Evolutionary conservation across 768 basidiomycete species (phyloP).

Genomic region (Leccinum arenicola): DNA sequence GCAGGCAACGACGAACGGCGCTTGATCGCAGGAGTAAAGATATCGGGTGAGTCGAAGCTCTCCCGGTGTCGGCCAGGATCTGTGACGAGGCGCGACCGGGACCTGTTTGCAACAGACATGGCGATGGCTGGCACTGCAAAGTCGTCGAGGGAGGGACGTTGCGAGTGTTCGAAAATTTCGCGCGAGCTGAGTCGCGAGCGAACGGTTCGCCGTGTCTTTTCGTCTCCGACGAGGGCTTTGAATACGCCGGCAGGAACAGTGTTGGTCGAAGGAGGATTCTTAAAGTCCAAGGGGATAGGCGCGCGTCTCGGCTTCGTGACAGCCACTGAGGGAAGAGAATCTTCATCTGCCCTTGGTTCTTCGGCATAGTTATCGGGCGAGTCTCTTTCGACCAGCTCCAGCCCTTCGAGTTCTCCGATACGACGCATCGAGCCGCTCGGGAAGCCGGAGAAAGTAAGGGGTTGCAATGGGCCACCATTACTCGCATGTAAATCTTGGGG

Average conservation of each 20-base stretch:
- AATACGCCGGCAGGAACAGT: constrained; percentile 85
- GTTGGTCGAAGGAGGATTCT: constrained; percentile 58
- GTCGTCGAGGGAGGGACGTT: constrained; percentile 76
- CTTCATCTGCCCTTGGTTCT: constrained; percentile 17
- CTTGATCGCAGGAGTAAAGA: constrained; percentile 42
- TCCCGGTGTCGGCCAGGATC: constrained; percentile 48
- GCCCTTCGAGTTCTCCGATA: constrained; percentile 9
- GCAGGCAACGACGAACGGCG: constrained; percentile 60
- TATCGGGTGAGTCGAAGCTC: constrained; percentile 34
- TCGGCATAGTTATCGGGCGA: constrained; percentile 3
- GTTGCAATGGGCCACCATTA: constrained; percentile 25
- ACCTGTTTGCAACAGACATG: constrained; percentile 51
- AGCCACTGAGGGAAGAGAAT: constrained; percentile 12
- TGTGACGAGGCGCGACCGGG: constrained; percentile 52
- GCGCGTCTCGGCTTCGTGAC: constrained; percentile 53
- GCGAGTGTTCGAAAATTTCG: constrained; percentile 68
- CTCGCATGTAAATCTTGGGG: constrained; percentile 18
- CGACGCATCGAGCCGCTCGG: constrained; percentile 35
- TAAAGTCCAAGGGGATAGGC: constrained; percentile 80
- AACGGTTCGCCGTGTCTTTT: constrained; percentile 66
- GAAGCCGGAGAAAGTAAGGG: constrained; percentile 72
- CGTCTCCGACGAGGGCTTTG: constrained; percentile 72
- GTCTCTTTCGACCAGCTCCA: constrained; percentile 11
- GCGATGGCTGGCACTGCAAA: constrained; percentile 64
- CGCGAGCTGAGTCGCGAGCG: constrained; percentile 74